phyloP scores from a whole-genome alignment of 2,329 filamentous ascomycete genomes.

The Saccharata proteae region DNA sequence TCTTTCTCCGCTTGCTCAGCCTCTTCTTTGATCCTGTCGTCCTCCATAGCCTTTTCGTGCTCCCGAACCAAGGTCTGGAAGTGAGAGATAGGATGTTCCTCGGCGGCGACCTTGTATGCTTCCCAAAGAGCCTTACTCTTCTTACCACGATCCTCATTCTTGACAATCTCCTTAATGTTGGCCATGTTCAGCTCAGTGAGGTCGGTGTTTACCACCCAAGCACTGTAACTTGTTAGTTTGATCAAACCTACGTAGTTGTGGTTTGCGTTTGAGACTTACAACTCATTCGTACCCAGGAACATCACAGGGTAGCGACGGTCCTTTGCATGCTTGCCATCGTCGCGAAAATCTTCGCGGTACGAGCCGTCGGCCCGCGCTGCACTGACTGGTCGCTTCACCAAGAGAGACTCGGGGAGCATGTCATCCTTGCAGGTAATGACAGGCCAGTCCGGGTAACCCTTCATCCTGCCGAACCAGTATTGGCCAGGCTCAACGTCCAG shows the following conservation, averaged over 20 bases:
- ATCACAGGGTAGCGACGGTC: constrained; percentile 89
- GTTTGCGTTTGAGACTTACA: constrained; percentile 59
- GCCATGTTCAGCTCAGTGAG: constrained; percentile 66
- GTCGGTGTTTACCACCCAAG: constrained; percentile 80
- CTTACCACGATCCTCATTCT: constrained; percentile 57
- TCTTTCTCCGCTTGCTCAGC: constrained; percentile 47
- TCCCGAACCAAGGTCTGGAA: constrained; percentile 68
- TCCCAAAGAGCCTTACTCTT: constrained; percentile 66
- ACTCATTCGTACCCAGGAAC: constrained; percentile 92
- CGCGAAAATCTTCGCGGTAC: constrained; percentile 75
- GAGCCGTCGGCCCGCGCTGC: constrained; percentile 72
- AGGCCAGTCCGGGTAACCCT: constrained; percentile 91
- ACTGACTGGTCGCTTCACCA: constrained; percentile 71
- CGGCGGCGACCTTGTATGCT: constrained; percentile 69
- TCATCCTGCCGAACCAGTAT: constrained; percentile 84
- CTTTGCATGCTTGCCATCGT: constrained; percentile 73
- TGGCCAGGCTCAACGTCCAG: constrained; percentile 81
- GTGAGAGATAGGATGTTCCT: constrained; percentile 63
- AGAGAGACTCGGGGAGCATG: constrained; percentile 72
- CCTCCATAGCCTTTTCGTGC: constrained; percentile 44
- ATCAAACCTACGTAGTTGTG: neutral
- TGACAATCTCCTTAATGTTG: constrained; percentile 59
- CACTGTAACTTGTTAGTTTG: constrained; percentile 40
- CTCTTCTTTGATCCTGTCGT: constrained; percentile 54
- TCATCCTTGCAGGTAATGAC: constrained; percentile 87